phyloP scores from a whole-genome alignment of 257 asterid genomes.

The Cruciata laevipes region DNA sequence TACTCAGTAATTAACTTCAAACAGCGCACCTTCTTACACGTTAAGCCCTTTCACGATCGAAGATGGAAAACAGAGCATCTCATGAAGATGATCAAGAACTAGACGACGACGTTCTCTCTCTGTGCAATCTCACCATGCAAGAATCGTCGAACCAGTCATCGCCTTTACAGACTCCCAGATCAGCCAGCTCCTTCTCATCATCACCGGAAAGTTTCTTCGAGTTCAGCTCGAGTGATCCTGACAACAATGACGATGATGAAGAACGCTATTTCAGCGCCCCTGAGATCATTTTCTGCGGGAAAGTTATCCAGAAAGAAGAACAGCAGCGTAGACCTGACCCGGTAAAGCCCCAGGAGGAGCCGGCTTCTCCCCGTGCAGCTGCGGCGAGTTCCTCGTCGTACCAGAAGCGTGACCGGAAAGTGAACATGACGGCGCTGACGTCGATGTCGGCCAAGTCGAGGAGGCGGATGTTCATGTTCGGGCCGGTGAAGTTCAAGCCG shows the following conservation, averaged over 20 bases:
- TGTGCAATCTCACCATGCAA: conserved; percentile 28
- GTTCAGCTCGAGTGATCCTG: conserved; percentile 15
- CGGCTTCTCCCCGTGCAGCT: not conserved
- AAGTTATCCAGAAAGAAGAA: conserved; percentile 17
- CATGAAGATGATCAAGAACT: conserved; percentile 8
- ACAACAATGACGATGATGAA: not conserved
- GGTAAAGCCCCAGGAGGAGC: conserved; percentile 11
- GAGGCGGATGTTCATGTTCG: conserved; percentile 67
- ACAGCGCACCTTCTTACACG: not conserved
- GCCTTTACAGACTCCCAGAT: conserved; percentile 18
- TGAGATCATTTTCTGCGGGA: conserved; percentile 33
- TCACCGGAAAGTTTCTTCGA: conserved; percentile 27
- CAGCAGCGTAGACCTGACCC: not conserved
- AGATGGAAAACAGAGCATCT: conserved; percentile 16
- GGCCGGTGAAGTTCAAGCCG: conserved; percentile 64
- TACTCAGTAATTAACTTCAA: not conserved
- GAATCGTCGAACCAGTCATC: conserved; percentile 7
- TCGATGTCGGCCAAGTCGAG: conserved; percentile 65
- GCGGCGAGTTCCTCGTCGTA: not conserved
- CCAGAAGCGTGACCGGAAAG: conserved; percentile 28
- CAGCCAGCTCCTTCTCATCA: not conserved
- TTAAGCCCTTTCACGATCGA: not conserved
- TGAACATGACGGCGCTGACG: conserved; percentile 52
- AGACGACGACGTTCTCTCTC: conserved; percentile 33
- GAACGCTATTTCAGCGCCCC: conserved; percentile 10